Evolutionary conservation across 2,329 filamentous ascomycete species (phyloP), one percentile per base, ranked within the genome.

Genomic region (Penicillium sp.): DNA sequence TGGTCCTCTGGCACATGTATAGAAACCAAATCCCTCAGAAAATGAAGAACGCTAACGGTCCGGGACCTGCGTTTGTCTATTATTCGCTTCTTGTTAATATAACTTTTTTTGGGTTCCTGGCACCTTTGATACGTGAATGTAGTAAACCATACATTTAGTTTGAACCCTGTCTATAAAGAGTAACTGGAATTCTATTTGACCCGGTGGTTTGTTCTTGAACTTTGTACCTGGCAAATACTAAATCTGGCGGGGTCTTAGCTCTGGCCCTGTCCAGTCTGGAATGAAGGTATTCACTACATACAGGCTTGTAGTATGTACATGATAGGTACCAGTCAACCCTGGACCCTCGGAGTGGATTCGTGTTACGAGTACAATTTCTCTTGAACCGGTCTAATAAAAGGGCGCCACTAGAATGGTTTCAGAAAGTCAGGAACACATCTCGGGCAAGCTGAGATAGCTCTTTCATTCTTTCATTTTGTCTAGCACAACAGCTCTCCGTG

Each of bases 201-300:
- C 19, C 41, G n/a, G 8, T 34, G 26, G 33, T 31, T 35, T 35
- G 19, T 35, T 44, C 39, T 26, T 31, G 17, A 43, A 22, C 32
- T 37, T 29, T 24, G 39, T 45, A 33, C 46, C 46, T 49, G 46
- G 40, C 26, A 15, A 44, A 38, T 44, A 38, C 37, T 24, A 22
- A 49, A 44, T 38, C 46, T 7, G 33, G 26, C 39, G 46, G 46
- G 32, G 28, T 38, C 46, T 28, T 37, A 26, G 46, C 37, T 34
- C 8, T 5, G 7, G 12, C 12, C 35, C 35, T 28, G 9, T 28
- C 26, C 26, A 28, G 26, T 28, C 26, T 39, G 12, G n/a, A 10
- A n/a, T 33, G 31, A 33, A 17, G n/a, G 8, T 42, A 6, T 12
- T 15, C 17, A 29, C 39, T 41, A 19, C 37, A 15, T 39, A 15